Conservation (phyloP, 2,329 filamentous ascomycete genomes). For the Fusarium sp. region DNA sequence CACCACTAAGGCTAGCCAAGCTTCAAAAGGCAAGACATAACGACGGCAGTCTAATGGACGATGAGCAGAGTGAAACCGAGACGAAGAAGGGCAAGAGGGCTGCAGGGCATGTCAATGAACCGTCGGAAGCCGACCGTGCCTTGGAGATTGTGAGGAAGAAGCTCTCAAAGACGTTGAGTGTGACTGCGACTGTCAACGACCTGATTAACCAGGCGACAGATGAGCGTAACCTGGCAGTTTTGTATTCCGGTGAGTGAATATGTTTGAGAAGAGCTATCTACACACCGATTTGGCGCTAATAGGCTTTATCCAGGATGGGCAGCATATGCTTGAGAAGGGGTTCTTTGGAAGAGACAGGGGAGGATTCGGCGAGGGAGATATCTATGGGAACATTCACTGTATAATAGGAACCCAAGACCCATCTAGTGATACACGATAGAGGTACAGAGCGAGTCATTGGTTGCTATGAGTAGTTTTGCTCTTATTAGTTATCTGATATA, state of each 20-base stretch:
- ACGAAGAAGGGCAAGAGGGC: constrained; percentile 51
- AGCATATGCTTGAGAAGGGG: background rate
- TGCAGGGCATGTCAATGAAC: constrained; percentile 60
- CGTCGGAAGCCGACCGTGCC: constrained; percentile 85
- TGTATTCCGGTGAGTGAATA: constrained; percentile 77
- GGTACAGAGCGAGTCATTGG: background rate
- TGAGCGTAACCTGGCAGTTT: constrained; percentile 86
- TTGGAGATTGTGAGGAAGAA: constrained; percentile 96
- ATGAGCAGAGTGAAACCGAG: constrained; percentile 53
- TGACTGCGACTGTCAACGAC: constrained; percentile 95
- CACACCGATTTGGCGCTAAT: background rate
- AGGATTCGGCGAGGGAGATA: background rate
- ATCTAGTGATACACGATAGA: background rate
- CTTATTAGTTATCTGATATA: constrained; percentile 6
- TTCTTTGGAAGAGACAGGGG: background rate
- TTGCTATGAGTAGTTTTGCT: constrained; percentile 1
- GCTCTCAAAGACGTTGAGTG: constrained; percentile 90
- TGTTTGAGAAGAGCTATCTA: constrained; percentile 45
- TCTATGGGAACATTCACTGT: background rate
- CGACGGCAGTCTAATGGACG: constrained; percentile 52
- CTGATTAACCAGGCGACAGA: constrained; percentile 96
- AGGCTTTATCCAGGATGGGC: background rate
- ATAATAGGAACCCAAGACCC: background rate
- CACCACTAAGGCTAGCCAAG: constrained; percentile 71
- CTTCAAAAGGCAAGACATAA: constrained; percentile 69